Percentiles rank a stretch among this genome's conserved stretches.
These are phyloP conservation scores for Coffea humblotiana DNA, from an alignment of 305 asterid genomes.

Conservation along the genomic window DNA sequence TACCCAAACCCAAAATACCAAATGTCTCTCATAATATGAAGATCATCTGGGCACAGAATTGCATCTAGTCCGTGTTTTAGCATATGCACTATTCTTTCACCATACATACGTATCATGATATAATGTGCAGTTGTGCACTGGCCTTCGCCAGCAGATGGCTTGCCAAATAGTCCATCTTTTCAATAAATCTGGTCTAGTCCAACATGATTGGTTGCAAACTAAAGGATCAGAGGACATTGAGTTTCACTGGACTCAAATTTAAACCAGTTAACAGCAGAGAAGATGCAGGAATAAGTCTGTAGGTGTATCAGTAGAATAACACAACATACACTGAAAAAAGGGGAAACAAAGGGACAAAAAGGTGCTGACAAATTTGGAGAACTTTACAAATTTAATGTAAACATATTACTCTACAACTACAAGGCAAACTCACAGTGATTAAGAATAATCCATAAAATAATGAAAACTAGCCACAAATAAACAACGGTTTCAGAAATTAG, in stretches of 20 bases:
- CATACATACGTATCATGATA: neutral
- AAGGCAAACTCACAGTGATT: neutral
- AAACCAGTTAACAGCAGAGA: neutral
- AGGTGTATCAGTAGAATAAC: neutral
- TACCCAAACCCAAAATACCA: neutral
- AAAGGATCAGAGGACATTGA: neutral
- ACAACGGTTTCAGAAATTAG: neutral
- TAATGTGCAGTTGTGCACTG: no score
- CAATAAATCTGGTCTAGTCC: neutral
- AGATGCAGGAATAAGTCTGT: neutral
- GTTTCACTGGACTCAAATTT: neutral
- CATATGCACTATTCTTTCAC: neutral
- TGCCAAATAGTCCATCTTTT: no score
- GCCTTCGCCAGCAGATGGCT: no score
- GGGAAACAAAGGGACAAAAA: neutral
- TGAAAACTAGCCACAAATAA: neutral
- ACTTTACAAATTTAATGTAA: neutral
- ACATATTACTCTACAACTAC: neutral
- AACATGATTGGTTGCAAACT: neutral
- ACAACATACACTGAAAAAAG: neutral
- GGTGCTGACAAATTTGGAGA: neutral
- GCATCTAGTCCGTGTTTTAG: neutral
- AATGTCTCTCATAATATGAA: neutral
- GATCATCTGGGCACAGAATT: neutral
- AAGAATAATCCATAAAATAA: neutral